Evolutionary conservation across 495 filamentous ascomycete genomes (phyloP).

Genomic region (Penicillium nucicola): DNA sequence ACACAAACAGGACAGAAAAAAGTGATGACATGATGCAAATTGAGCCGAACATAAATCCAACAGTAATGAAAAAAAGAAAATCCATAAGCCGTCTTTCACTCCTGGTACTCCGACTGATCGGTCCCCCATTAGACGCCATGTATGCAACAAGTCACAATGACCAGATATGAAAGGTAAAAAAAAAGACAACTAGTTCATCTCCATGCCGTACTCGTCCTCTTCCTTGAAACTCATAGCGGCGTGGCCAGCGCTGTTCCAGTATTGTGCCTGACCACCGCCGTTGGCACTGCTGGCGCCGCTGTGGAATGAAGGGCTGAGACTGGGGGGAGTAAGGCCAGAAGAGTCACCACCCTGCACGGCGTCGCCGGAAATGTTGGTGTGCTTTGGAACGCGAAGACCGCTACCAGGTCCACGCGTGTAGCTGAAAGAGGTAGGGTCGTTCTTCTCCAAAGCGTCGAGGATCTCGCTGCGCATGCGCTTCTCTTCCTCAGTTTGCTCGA

Average conservation of each 20-base stretch:
- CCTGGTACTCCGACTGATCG: constrained; percentile 33
- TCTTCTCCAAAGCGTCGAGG: constrained; percentile 76
- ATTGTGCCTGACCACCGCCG: constrained; percentile 54
- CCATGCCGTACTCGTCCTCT: constrained; percentile 87
- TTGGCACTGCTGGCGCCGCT: constrained; percentile 55
- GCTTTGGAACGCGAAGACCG: constrained; percentile 85
- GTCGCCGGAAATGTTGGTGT: constrained; percentile 88
- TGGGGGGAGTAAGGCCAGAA: constrained; percentile 50
- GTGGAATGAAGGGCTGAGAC: constrained; percentile 70
- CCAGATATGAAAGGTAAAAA: constrained; percentile 3
- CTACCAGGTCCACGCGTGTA: constrained; percentile 84
- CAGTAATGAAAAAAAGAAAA: constrained; percentile 23
- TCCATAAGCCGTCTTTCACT: constrained; percentile 25
- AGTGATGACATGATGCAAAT: constrained; percentile 4
- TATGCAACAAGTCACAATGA: constrained; percentile 36
- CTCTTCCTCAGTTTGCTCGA: constrained; percentile 87
- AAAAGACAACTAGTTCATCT: constrained; percentile 51
- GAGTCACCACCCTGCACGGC: constrained; percentile 49
- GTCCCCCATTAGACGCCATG: constrained; percentile 34
- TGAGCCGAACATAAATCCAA: constrained; percentile 14
- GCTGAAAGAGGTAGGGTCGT: constrained; percentile 64
- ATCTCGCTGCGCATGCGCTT: constrained; percentile 92
- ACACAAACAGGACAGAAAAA: neutral
- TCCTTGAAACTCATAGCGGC: constrained; percentile 81
- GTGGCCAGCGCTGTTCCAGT: constrained; percentile 66